A percentile compares a stretch with the other conserved stretches of the same genome.
These are phyloP conservation scores for Astrephomene gubernaculifera DNA, from an alignment of 139 green algal species.

Conservation along the genomic window DNA sequence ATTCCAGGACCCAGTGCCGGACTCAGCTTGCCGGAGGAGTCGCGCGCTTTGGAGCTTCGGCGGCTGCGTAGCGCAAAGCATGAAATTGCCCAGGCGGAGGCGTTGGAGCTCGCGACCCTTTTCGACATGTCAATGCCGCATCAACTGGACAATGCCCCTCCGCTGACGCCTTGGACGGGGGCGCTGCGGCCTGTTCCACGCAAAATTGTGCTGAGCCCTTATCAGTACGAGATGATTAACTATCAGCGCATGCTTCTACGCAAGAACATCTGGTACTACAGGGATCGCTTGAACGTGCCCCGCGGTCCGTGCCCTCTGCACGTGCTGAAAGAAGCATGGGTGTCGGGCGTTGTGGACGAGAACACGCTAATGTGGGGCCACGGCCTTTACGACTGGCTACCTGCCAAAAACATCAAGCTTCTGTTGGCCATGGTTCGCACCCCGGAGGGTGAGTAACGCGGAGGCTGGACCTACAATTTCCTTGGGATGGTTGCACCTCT, in stretches of 20 bases:
- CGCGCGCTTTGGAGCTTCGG: conserved; percentile 18
- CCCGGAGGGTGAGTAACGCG: conserved; percentile 84
- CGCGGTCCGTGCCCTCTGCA: conserved; percentile 89
- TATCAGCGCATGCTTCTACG: conserved; percentile 82
- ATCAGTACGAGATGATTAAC: conserved; percentile 81
- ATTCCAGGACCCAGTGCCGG: background rate
- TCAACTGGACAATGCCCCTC: conserved; percentile 49
- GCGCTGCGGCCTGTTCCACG: conserved; percentile 51
- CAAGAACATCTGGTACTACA: conserved; percentile 94
- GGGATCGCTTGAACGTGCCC: conserved; percentile 70
- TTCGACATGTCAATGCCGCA: conserved; percentile 64
- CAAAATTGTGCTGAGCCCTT: conserved; percentile 62
- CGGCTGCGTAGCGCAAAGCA: conserved; percentile 46
- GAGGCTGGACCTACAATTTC: too few relatives aligned
- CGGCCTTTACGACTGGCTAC: conserved; percentile 91
- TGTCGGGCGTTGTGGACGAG: conserved; percentile 91
- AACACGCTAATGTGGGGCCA: conserved; percentile 96
- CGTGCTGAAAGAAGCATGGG: conserved; percentile 84
- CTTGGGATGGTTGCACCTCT: too few relatives aligned
- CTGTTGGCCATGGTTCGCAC: conserved; percentile 91
- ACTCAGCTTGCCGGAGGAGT: background rate
- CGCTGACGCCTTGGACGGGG: conserved; percentile 47
- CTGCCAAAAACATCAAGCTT: conserved; percentile 88
- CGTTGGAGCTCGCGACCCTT: conserved; percentile 60
- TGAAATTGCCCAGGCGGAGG: conserved; percentile 41